Evolutionary conservation across 139 green algal genomes (phyloP), one percentile per base, ranked within the genome.

Genomic region (Chlamydomonas applanata): DNA sequence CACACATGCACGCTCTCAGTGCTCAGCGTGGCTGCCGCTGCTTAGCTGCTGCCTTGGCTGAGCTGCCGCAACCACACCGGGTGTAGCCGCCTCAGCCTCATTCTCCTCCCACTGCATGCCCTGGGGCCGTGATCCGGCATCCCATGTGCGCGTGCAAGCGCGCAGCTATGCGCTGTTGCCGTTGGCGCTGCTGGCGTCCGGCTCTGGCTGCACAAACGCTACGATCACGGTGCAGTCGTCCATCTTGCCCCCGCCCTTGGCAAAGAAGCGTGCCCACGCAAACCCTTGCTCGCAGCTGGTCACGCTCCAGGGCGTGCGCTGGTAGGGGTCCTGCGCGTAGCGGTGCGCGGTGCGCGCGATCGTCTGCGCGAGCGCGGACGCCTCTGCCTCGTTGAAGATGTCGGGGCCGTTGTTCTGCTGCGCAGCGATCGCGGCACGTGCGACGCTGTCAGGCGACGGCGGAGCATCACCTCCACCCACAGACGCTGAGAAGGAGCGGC

Each of bases 291-390:
- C 72, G 2, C 49, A 79, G 25, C 61, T 69, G 14, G 81, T 70
- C 29, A 86, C 81, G 22, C 59, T 76, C 81, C 81, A 86, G 33
- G 81, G 81, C 29, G 81, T 86, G 60, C 72, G 72, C 62, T 80
- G 73, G 54, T 72, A 70, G 7, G 81, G 75, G 68, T 82, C 77
- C 30, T 69, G 81, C 25, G 81, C 81, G 45, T 86, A 78, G 20
- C 36, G 25, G 63, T 86, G 81, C 22, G 81, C 81, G 29, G 52
- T 60, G 1, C 73, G 72, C 19, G 76, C 57, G 32, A 82, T 71
- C 19, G 24, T 22, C 17, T 36, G 24, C 20, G 70, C 75, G 1
- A 76, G 24, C 22, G 40, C n/a, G 33, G 69, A 30, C 2, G 69
- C 75, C 36, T 80, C 74, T 27, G 19, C 35, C 4, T 32, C 17